These are phyloP conservation scores for Tephrocybe sp. DNA, from an alignment of 768 basidiomycete species.

Conservation along the genomic window DNA sequence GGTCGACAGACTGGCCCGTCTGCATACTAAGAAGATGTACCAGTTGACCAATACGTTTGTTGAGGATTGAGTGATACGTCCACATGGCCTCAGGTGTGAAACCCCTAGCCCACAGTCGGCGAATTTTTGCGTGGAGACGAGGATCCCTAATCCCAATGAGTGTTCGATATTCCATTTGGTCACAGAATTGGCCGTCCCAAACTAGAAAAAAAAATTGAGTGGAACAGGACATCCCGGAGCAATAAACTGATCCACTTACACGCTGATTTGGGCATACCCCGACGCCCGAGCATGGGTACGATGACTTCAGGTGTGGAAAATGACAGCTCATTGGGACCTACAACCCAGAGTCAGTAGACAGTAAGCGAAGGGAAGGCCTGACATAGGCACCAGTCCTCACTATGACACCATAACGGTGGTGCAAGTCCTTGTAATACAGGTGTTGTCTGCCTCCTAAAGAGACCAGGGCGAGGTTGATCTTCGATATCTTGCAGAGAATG, in stretches of 20 bases:
- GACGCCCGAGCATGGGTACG: constrained; percentile 30
- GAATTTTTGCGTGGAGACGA: constrained; percentile 31
- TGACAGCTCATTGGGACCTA: constrained; percentile 50
- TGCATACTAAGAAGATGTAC: constrained; percentile 16
- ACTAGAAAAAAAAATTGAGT: constrained; percentile 28
- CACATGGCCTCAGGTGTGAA: constrained; percentile 34
- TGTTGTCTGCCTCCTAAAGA: constrained; percentile 40
- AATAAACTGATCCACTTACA: constrained; percentile 31
- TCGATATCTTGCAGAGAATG: constrained; percentile 35
- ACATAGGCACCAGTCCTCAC: constrained; percentile 47
- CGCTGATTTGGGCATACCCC: constrained; percentile 40
- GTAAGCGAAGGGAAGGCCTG: not conserved
- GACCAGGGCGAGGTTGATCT: constrained; percentile 31
- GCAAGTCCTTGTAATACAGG: constrained; percentile 39
- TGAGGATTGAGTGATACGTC: constrained; percentile 20
- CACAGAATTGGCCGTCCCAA: constrained; percentile 30
- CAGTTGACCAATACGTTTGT: constrained; percentile 22
- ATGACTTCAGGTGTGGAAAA: constrained; percentile 35
- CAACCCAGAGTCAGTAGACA: constrained; percentile 44
- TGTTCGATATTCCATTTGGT: constrained; percentile 12
- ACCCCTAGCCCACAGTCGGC: constrained; percentile 40
- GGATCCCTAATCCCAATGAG: constrained; percentile 32
- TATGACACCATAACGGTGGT: constrained; percentile 51
- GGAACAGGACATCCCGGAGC: constrained; percentile 24
- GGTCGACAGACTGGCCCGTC: constrained; percentile 21